These are phyloP conservation scores for Phialemoniopsis sp. DNA, from an alignment of 2,329 filamentous ascomycete species.

Conservation along the genomic window DNA sequence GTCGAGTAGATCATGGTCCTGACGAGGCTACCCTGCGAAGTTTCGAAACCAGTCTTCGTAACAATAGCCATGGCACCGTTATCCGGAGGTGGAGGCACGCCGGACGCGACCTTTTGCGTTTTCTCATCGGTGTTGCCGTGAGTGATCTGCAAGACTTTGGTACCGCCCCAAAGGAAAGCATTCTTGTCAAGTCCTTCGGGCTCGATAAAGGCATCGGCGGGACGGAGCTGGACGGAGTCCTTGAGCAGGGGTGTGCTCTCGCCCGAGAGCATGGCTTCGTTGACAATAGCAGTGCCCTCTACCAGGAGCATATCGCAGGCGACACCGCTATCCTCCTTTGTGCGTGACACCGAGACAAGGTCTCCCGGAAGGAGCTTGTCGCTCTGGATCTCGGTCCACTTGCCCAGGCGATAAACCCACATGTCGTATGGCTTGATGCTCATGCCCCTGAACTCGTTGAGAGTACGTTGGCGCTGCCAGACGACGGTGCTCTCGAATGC, in stretches of 20 bases:
- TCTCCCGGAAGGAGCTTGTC: conserved; percentile 92
- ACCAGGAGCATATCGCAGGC: conserved; percentile 96
- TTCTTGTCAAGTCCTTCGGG: conserved; percentile 94
- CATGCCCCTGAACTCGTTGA: conserved; percentile 97
- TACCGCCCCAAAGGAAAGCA: conserved; percentile 92
- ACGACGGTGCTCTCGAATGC: conserved; percentile 97
- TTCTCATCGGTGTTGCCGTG: conserved; percentile 79
- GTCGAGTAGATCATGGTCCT: conserved; percentile 99
- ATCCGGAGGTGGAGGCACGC: conserved; percentile 81
- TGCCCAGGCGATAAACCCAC: conserved; percentile 81
- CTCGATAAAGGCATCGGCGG: conserved; percentile 75
- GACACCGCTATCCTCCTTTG: conserved; percentile 94
- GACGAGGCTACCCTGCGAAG: conserved; percentile 93
- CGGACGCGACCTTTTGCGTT: conserved; percentile 66
- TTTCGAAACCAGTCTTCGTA: conserved; percentile 97
- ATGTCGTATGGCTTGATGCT: conserved; percentile 98
- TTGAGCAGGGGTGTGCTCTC: conserved; percentile 97
- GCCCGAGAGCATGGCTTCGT: conserved; percentile 98
- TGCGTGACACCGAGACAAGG: conserved; percentile 84
- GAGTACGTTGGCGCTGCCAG: conserved; percentile 94
- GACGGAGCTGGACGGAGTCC: conserved; percentile 89
- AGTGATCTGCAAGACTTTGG: conserved; percentile 93
- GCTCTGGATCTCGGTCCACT: conserved; percentile 85
- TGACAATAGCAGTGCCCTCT: conserved; percentile 94
- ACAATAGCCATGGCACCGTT: conserved; percentile 92